These are phyloP conservation scores for Rhodotorula sp. DNA, from an alignment of 1,284 basidiomycete genomes.

Conservation along the genomic window DNA sequence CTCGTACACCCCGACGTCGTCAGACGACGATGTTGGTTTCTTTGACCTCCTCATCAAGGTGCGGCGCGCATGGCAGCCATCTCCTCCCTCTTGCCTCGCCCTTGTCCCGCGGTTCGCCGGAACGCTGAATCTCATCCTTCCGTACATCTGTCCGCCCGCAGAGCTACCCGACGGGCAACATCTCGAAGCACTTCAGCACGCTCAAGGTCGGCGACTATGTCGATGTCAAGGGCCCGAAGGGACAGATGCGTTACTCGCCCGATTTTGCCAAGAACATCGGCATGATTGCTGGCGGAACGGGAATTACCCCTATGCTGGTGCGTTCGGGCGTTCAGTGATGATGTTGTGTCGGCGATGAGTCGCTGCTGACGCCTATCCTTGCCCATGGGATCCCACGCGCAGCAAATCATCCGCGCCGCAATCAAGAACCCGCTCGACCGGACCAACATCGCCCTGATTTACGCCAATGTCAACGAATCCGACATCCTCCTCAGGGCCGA, in stretches of 20 bases:
- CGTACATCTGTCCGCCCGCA: constrained; percentile 46
- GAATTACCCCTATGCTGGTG: constrained; percentile 91
- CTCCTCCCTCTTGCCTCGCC: not conserved
- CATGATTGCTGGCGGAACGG: constrained; percentile 92
- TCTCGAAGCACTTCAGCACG: constrained; percentile 76
- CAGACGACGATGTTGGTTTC: constrained; percentile 85
- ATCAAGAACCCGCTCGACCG: constrained; percentile 80
- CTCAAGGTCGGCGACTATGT: constrained; percentile 82
- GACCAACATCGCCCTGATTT: constrained; percentile 88
- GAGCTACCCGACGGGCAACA: constrained; percentile 96
- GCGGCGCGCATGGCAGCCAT: constrained; percentile 21
- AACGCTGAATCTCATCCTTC: not conserved
- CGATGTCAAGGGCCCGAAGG: constrained; percentile 91
- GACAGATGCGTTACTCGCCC: constrained; percentile 62
- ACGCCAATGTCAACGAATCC: constrained; percentile 74
- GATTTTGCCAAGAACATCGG: constrained; percentile 72
- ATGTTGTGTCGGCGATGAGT: not conserved
- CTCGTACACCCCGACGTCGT: constrained; percentile 92
- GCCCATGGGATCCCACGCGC: not conserved
- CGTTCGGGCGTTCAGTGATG: not conserved
- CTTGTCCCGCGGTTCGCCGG: not conserved
- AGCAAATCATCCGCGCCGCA: constrained; percentile 84
- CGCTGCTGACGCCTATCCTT: not conserved
- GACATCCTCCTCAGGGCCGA: constrained; percentile 72
- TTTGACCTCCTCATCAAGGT: constrained; percentile 98